phyloP scores from a whole-genome alignment of 2,329 filamentous ascomycete species.

The Stachybotrys echinatus region DNA sequence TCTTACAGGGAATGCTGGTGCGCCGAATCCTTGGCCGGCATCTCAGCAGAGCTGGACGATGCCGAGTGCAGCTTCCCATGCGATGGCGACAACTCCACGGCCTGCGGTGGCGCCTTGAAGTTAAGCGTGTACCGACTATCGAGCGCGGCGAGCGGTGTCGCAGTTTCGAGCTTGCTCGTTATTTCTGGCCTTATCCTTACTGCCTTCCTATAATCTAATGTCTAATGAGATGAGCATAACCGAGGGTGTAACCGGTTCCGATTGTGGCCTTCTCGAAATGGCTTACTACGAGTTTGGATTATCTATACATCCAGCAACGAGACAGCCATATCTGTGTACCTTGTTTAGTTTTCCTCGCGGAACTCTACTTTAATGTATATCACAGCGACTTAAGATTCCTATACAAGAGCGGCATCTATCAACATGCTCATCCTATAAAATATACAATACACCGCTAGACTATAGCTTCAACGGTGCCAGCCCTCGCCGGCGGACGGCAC shows the following conservation, averaged over 20 bases:
- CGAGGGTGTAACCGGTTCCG: too few species aligned
- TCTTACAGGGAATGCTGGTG: slow-evolving; percentile 54
- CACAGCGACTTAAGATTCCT: too few species aligned
- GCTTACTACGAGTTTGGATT: too few species aligned
- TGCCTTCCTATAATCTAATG: slow-evolving; percentile 5
- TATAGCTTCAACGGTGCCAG: slow-evolving; percentile 43
- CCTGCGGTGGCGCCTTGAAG: slow-evolving; percentile 50
- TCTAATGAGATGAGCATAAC: too few species aligned
- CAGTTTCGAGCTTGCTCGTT: slow-evolving; percentile 3
- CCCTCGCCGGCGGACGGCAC: slow-evolving; percentile 50
- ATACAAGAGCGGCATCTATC: not conserved
- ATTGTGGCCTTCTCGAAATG: too few species aligned
- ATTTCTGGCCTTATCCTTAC: slow-evolving; percentile 2
- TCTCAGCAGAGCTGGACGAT: slow-evolving; percentile 41
- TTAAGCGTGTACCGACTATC: slow-evolving; percentile 37
- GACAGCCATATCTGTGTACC: too few species aligned
- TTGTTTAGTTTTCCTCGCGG: too few species aligned
- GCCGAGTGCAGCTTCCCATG: slow-evolving; percentile 45
- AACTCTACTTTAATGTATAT: too few species aligned
- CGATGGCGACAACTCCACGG: slow-evolving; percentile 42
- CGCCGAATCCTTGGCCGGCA: slow-evolving; percentile 39
- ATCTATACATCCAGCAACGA: too few species aligned
- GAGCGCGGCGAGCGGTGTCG: slow-evolving; percentile 1
- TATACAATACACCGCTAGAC: not conserved
- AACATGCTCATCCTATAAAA: not conserved